Conservation (phyloP, 148 eudicot species). For the Fagopyrum esculentum region DNA sequence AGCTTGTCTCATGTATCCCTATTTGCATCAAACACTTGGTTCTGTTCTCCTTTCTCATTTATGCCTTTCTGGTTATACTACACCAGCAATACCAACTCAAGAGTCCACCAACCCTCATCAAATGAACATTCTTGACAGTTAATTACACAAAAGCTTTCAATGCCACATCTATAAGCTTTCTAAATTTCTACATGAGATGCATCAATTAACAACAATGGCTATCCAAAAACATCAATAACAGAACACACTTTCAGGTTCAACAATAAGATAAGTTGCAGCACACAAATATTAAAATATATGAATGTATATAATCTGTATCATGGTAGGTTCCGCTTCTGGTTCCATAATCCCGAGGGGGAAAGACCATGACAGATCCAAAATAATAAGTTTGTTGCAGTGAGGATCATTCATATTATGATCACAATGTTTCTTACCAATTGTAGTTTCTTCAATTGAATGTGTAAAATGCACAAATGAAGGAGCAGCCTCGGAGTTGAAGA, state of each 20-base stretch:
- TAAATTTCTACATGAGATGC: too few species aligned
- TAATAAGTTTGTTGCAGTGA: neutral
- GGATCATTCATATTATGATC: neutral
- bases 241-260: neutral
- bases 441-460: conserved; percentile 2
- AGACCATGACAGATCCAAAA: conserved; percentile 3
- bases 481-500: neutral
- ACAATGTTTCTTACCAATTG: conserved; percentile 2
- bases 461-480: neutral
- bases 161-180: too few species aligned
- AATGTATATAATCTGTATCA: neutral
- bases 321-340: neutral
- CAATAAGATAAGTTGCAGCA: neutral
- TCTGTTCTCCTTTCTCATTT: too few species aligned
- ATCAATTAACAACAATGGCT: neutral
- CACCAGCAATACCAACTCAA: too few species aligned
- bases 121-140: too few species aligned
- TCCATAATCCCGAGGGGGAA: neutral
- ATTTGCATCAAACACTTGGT: too few species aligned
- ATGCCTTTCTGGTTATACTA: too few species aligned
- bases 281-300: neutral
- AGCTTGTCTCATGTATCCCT: too few species aligned
- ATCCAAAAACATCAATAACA: neutral
- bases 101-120: too few species aligned
- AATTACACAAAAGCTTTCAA: too few species aligned